A percentile compares a stretch with the other conserved stretches of the same genome.
Evolutionary conservation across 208 protist species (phyloP).

Genomic region (Crithidia bombi): DNA sequence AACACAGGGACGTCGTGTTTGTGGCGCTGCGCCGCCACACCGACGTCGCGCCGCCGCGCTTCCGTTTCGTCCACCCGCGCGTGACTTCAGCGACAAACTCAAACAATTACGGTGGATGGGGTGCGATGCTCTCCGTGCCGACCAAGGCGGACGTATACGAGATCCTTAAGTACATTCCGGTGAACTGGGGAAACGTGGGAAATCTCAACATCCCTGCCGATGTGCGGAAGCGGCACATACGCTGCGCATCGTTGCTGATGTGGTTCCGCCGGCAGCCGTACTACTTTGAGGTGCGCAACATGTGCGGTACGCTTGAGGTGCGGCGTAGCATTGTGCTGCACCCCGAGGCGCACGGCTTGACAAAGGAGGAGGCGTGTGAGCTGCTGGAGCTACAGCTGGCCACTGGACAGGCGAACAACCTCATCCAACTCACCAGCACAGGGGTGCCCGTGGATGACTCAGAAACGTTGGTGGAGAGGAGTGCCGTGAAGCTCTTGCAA

Average conservation of each 20-base stretch:
- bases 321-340: constrained; percentile 79
- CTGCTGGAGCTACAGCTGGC: constrained; percentile 58
- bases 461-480: constrained; percentile 32
- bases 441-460: constrained; percentile 29
- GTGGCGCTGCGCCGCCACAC: constrained; percentile 38
- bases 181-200: constrained; percentile 81
- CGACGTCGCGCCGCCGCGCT: constrained; percentile 48
- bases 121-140: constrained; percentile 42
- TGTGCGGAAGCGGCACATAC: constrained; percentile 66
- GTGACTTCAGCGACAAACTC: constrained; percentile 44
- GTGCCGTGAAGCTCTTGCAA: constrained; percentile 61
- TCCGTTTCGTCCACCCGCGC: constrained; percentile 41
- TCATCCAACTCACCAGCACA: constrained; percentile 48
- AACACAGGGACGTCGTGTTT: constrained; percentile 13
- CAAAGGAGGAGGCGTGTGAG: constrained; percentile 61
- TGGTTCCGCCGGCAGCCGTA: constrained; percentile 88
- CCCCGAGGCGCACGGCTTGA: constrained; percentile 79
- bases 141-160: constrained; percentile 79
- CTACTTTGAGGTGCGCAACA: constrained; percentile 86
- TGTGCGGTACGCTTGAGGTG: constrained; percentile 71
- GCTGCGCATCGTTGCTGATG: constrained; percentile 47
- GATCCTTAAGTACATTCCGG: constrained; percentile 83
- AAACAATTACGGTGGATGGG: constrained; percentile 90
- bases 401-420: constrained; percentile 68
- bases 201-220: constrained; percentile 64